These are phyloP conservation scores for Rugosomyces carneus DNA, from an alignment of 1,284 basidiomycete species.

Conservation along the genomic window DNA sequence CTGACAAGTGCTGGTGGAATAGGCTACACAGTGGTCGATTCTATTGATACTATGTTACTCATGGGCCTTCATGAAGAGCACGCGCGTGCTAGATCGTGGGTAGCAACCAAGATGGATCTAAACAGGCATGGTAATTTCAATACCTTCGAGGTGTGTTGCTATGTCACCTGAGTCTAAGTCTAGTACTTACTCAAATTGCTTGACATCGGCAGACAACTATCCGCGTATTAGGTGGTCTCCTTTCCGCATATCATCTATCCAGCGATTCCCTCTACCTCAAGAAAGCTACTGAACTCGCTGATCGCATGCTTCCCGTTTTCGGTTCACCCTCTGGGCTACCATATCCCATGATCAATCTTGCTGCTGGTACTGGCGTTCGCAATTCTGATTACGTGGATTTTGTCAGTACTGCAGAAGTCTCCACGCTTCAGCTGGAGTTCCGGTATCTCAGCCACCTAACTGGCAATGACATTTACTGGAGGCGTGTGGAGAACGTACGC, in stretches of 20 bases:
- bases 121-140: slow-evolving; percentile 80
- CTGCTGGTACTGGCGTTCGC: slow-evolving; percentile 54
- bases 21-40: slow-evolving; percentile 81
- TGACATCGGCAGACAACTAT: slow-evolving; percentile 34
- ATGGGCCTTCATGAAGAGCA: slow-evolving; percentile 84
- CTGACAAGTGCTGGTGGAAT: slow-evolving; percentile 72
- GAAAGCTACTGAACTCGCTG: slow-evolving; percentile 75
- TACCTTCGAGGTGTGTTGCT: slow-evolving; percentile 77
- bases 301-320: slow-evolving; percentile 83
- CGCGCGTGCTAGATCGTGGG: slow-evolving; percentile 72
- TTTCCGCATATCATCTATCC: slow-evolving; percentile 76
- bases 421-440: slow-evolving; percentile 85
- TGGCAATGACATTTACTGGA: slow-evolving; percentile 76
- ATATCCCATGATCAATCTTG: slow-evolving; percentile 74
- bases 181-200: not conserved
- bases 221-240: slow-evolving; percentile 45
- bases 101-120: slow-evolving; percentile 65
- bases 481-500: slow-evolving; percentile 66
- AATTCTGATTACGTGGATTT: slow-evolving; percentile 62
- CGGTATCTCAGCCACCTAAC: slow-evolving; percentile 83
- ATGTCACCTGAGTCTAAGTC: not conserved
- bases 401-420: slow-evolving; percentile 80
- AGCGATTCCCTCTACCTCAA: slow-evolving; percentile 67
- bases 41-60: slow-evolving; percentile 82
- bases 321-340: slow-evolving; percentile 81